phyloP scores from a whole-genome alignment of 2,329 filamentous ascomycete species.

The Dothideomycetidae sp. region DNA sequence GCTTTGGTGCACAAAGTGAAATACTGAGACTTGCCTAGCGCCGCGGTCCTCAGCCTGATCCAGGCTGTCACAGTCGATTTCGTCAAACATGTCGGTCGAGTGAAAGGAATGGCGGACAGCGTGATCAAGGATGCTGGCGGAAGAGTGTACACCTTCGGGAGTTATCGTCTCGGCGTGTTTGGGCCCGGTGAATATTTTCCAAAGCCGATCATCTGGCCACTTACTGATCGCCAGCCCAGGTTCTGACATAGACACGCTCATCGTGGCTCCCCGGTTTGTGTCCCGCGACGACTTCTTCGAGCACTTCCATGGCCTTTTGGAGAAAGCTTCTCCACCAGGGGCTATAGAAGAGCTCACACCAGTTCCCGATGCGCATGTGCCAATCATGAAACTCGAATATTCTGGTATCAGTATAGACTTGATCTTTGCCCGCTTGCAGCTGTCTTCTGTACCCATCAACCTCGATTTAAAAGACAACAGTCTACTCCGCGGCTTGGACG shows the following conservation, averaged over 20 bases:
- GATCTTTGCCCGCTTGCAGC: constrained; percentile 43
- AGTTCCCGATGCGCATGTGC: constrained; percentile 83
- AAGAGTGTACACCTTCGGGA: constrained; percentile 91
- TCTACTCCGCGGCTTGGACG: constrained; percentile 71
- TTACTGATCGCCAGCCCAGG: constrained; percentile 33
- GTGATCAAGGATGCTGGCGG: constrained; percentile 74
- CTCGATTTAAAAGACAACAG: constrained; percentile 71
- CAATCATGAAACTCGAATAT: constrained; percentile 94
- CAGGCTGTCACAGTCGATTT: constrained; percentile 75
- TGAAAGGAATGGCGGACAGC: constrained; percentile 59
- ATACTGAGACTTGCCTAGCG: constrained; percentile 32
- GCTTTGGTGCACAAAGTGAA: no score
- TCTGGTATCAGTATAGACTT: constrained; percentile 86
- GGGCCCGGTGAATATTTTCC: constrained; percentile 52
- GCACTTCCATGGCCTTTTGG: constrained; percentile 66
- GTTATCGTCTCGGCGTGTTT: constrained; percentile 85
- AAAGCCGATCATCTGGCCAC: background rate
- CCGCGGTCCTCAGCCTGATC: constrained; percentile 59
- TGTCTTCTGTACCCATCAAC: constrained; percentile 35
- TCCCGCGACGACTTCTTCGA: constrained; percentile 83
- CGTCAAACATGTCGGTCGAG: constrained; percentile 62
- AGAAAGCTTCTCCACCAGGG: constrained; percentile 60
- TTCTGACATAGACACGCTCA: constrained; percentile 93
- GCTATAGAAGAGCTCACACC: constrained; percentile 72
- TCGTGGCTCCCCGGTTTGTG: constrained; percentile 83